phyloP scores from a whole-genome alignment of 1,284 basidiomycete genomes.

The Sanghuangporus baumii region DNA sequence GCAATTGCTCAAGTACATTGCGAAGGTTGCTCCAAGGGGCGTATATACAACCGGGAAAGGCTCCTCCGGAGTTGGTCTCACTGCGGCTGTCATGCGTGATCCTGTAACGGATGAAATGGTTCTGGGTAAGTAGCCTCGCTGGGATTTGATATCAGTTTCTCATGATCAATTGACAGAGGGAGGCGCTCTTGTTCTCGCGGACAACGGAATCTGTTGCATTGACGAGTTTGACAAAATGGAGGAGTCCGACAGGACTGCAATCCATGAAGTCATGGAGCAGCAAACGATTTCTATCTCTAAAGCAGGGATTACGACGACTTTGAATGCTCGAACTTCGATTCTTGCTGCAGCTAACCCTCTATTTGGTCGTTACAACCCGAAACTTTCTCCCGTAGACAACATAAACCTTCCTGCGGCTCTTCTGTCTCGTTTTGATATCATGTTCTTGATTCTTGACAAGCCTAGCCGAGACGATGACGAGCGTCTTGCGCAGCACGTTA shows the following conservation, averaged over 20 bases:
- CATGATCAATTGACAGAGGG: constrained; percentile 66
- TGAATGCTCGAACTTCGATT: constrained; percentile 98
- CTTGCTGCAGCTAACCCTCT: constrained; percentile 97
- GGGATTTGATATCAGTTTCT: constrained; percentile 10
- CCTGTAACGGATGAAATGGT: constrained; percentile 99
- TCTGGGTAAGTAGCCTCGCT: constrained; percentile 57
- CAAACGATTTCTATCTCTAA: constrained; percentile 99
- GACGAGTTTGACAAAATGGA: constrained; percentile 99
- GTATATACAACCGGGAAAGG: constrained; percentile 99
- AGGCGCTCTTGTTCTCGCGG: constrained; percentile 94
- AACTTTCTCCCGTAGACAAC: constrained; percentile 96
- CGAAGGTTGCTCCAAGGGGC: constrained; percentile 95
- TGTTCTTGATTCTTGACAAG: constrained; percentile 97
- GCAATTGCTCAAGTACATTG: constrained; percentile 96
- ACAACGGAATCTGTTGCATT: constrained; percentile 99
- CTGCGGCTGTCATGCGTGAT: constrained; percentile 98
- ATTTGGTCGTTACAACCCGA: constrained; percentile 97
- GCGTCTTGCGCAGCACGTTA: constrained; percentile 93
- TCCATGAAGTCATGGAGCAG: constrained; percentile 99
- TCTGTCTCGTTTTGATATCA: constrained; percentile 91
- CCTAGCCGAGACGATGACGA: constrained; percentile 94
- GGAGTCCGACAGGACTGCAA: constrained; percentile 93
- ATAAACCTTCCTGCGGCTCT: constrained; percentile 98
- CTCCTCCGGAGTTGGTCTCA: constrained; percentile 96
- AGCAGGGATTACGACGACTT: constrained; percentile 96